These are phyloP conservation scores for Dissophora globulifera DNA, from an alignment of 192 early-diverging fungal species.

Conservation along the genomic window DNA sequence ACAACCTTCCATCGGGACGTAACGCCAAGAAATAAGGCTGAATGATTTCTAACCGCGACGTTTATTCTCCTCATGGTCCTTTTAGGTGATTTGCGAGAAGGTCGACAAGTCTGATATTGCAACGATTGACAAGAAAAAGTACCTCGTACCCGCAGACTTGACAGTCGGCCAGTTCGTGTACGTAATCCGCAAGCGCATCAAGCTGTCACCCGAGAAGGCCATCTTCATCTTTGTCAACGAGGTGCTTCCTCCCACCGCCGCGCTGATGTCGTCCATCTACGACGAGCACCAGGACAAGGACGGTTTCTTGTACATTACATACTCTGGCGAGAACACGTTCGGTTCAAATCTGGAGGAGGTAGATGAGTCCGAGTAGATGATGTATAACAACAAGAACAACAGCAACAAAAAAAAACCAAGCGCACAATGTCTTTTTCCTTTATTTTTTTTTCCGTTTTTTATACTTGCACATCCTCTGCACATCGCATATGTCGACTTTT, in stretches of 20 bases:
- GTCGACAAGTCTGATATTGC: conserved; percentile 98
- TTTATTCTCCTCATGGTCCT: too few relatives aligned
- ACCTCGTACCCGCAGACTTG: conserved; percentile 94
- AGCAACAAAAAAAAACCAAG: too few relatives aligned
- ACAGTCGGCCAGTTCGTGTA: conserved; percentile 99
- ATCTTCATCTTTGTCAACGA: conserved; percentile 99
- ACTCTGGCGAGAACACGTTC: conserved; percentile 92
- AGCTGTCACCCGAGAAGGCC: conserved; percentile 96
- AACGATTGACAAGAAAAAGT: conserved; percentile 99
- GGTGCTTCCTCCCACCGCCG: conserved; percentile 93
- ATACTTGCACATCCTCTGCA: too few relatives aligned
- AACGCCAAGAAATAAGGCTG: too few relatives aligned
- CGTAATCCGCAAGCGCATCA: conserved; percentile 96
- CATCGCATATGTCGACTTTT: too few relatives aligned
- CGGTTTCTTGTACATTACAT: conserved; percentile 96
- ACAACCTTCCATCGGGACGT: too few relatives aligned
- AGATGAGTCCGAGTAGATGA: conserved; percentile 25
- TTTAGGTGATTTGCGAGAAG: conserved; percentile 88
- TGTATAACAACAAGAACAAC: too few relatives aligned
- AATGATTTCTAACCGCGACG: too few relatives aligned
- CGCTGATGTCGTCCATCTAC: conserved; percentile 94
- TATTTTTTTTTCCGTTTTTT: too few relatives aligned
- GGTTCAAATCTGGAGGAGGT: conserved; percentile 54
- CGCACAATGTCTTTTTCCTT: too few relatives aligned
- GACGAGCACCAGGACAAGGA: conserved; percentile 98